Percentiles rank a stretch among this genome's conserved stretches.
Conservation (phyloP, 2,329 filamentous ascomycete species). For the Sporothrix variecibatus region DNA sequence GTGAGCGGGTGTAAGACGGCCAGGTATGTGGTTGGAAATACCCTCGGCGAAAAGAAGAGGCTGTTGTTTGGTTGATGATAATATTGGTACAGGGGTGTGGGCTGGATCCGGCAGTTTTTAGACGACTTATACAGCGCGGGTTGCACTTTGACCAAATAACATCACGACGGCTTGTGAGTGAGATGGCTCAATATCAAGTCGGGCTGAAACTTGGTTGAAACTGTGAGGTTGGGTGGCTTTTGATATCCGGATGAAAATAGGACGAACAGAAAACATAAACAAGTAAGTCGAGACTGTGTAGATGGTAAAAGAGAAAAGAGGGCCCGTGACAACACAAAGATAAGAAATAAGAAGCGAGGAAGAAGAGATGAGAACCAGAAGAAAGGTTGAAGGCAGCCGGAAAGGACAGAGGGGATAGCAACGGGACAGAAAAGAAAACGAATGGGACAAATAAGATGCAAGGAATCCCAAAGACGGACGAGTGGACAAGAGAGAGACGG, state of each 20-base stretch:
- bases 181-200: neutral
- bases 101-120: slow-evolving; percentile 12
- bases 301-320: too few relatives aligned
- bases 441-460: neutral
- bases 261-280: neutral
- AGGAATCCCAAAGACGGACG: neutral
- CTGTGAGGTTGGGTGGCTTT: neutral
- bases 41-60: neutral
- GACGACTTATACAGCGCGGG: neutral
- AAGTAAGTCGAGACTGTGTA: neutral
- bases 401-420: neutral
- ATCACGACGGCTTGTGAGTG: neutral
- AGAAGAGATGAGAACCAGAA: neutral
- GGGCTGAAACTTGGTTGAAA: neutral
- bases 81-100: slow-evolving; percentile 2
- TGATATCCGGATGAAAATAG: neutral
- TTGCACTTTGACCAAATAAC: neutral
- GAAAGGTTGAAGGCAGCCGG: neutral
- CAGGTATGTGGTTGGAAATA: neutral
- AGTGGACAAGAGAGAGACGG: slow-evolving; percentile 1
- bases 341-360: neutral
- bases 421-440: neutral
- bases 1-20: neutral
- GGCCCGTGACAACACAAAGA: neutral
- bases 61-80: neutral